Base-by-base conservation (phyloP, 495 filamentous ascomycete species). In the Neurospora sp. region DNA sequence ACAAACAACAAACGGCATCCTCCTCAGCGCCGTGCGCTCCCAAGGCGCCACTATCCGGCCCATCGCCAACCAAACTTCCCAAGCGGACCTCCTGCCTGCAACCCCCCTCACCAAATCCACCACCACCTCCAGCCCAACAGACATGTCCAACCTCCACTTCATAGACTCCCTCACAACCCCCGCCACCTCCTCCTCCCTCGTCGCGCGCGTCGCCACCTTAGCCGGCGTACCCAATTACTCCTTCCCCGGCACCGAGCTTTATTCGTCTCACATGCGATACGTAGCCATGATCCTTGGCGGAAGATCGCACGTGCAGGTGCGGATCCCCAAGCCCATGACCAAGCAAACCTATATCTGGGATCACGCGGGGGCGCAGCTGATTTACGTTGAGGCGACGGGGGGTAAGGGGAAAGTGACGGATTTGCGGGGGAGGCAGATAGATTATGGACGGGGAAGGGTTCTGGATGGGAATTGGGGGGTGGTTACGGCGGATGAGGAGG, bases 321-420 rank as follows among this genome's bases (percentile, higher is more conserved):
- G 78, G 8, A 68, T 75, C n/a, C 78, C 78, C 2, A 72, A 76
- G 16, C 38, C 69, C 3, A 12, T 39, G 16, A 53, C 70, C 12
- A 68, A 69, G 27, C 18, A 65, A 2, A 76, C 72, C 71, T 86
- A 84, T 71, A 81, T 88, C 38, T 90, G 88, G 88, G 89, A 91
- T 73, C 89, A 91, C 77, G 85, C 85, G 0, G 89, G 88, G 7
- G 85, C 87, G 4, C 85, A 88, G 83, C 77, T 91, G 37, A 84
- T 91, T 70, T 88, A 84, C 72, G 78, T 84, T 74, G 89, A 91
- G 77, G 79, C 87, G 0, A 65, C 53, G 5, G 31, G 6, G 10
- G 89, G 89, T 0, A 68, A 42, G 0, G 86, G 85, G 44, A 82
- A 80, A 40, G 82, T 91, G 10, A 88, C 84, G 8, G 88, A 91